Conservation (phyloP, 352 stramenopile genomes). For the Blastocystis sp. region DNA sequence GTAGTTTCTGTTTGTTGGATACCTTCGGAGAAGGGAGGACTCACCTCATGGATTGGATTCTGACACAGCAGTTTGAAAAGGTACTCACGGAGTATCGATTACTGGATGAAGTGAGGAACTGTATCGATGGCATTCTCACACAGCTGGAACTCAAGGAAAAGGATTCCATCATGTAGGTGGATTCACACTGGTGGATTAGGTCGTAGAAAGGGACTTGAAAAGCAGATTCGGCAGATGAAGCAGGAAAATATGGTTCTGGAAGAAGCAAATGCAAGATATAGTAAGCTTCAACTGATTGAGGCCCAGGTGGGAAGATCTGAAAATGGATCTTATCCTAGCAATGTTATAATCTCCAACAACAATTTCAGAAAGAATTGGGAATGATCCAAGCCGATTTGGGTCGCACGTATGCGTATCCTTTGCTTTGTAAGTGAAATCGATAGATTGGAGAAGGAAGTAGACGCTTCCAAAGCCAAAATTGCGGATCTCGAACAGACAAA, state of each 20-base stretch:
- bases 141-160: slow-evolving; percentile 25
- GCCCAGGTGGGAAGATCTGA: neutral
- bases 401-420: neutral
- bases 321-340: neutral
- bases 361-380: neutral
- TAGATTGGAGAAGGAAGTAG: neutral
- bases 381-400: neutral
- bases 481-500: neutral
- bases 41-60: neutral
- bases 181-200: neutral
- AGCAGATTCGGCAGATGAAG: neutral
- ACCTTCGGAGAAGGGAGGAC: too few relatives aligned
- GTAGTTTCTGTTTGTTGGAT: slow-evolving; percentile 58
- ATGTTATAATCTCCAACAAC: slow-evolving; percentile 25
- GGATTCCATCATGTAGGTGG: neutral
- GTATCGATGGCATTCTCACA: neutral
- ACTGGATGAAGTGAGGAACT: slow-evolving; percentile 5
- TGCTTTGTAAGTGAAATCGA: neutral
- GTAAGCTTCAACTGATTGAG: slow-evolving; percentile 29
- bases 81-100: neutral
- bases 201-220: neutral
- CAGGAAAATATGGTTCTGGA: slow-evolving; percentile 35
- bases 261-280: slow-evolving; percentile 29
- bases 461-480: neutral
- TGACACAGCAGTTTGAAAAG: neutral